These are phyloP conservation scores for Trametes pubescens DNA, from an alignment of 1,284 basidiomycete genomes.

Conservation along the genomic window DNA sequence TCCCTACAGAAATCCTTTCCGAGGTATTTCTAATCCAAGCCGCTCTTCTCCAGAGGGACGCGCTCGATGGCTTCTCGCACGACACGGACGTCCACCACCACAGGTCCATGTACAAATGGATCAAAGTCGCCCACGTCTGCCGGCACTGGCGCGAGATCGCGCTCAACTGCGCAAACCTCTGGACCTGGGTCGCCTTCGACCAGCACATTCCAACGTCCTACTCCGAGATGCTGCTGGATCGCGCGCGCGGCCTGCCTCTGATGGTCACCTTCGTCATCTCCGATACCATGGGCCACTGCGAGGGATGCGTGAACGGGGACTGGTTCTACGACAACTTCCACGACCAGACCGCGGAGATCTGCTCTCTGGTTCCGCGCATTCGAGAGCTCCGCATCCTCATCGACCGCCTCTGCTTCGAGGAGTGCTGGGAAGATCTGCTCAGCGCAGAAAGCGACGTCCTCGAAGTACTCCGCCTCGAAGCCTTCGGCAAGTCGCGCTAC, in stretches of 20 bases:
- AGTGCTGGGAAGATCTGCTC: not conserved
- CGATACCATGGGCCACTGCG: not conserved
- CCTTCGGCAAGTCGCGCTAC: not conserved
- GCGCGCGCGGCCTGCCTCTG: not conserved
- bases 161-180: not conserved
- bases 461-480: not conserved
- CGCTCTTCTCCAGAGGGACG: not conserved
- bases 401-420: not conserved
- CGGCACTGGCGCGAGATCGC: not conserved
- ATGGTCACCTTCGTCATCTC: not conserved
- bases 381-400: not conserved
- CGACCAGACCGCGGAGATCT: not conserved
- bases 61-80: not conserved
- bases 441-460: not conserved
- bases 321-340: conserved; percentile 1
- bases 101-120: not conserved
- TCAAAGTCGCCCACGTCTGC: not conserved
- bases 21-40: conserved; percentile 15
- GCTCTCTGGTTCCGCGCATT: not conserved
- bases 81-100: not conserved
- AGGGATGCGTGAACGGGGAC: not conserved
- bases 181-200: conserved; percentile 8
- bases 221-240: not conserved
- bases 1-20: conserved; percentile 14
- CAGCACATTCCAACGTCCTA: not conserved